Conservation (phyloP, 2,329 filamentous ascomycete species). For the Ophiobolus disseminans region DNA sequence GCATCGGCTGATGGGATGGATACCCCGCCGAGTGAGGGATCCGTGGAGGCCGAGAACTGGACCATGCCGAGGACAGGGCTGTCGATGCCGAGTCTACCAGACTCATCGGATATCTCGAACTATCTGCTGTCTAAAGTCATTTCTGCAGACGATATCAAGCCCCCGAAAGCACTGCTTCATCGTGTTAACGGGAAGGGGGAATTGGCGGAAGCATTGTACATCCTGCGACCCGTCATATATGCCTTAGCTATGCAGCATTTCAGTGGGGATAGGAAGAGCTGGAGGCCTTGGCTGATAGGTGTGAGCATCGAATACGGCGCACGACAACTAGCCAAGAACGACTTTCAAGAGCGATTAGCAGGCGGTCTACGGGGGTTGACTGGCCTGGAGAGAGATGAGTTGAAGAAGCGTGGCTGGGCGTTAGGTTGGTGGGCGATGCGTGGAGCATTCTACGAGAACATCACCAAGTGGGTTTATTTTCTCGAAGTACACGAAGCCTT, state of each 20-base stretch:
- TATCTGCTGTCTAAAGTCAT: constrained; percentile 91
- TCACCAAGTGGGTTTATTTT: constrained; percentile 67
- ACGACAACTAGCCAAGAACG: constrained; percentile 78
- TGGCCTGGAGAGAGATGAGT: constrained; percentile 86
- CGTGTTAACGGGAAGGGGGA: constrained; percentile 76
- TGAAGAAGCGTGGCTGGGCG: constrained; percentile 85
- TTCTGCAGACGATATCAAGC: constrained; percentile 95
- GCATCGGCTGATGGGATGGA: constrained; percentile 57
- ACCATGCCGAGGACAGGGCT: constrained; percentile 94
- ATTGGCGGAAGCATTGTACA: constrained; percentile 88
- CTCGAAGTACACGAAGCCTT: background rate
- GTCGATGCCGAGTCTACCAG: constrained; percentile 81
- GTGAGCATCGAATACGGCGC: constrained; percentile 86
- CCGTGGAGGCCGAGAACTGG: constrained; percentile 65
- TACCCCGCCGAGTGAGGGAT: constrained; percentile 49
- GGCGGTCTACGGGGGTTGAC: constrained; percentile 79
- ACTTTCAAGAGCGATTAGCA: constrained; percentile 67
- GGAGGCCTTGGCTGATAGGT: constrained; percentile 91
- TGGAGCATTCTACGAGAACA: constrained; percentile 93
- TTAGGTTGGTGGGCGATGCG: constrained; percentile 97
- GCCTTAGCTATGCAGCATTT: constrained; percentile 80
- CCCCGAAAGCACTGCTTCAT: constrained; percentile 85
- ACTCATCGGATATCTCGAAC: constrained; percentile 79
- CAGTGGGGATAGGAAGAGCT: constrained; percentile 75
- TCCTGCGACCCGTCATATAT: constrained; percentile 86